Evolutionary conservation across 345 rosid genomes (phyloP).

Genomic region (Salix brachista): DNA sequence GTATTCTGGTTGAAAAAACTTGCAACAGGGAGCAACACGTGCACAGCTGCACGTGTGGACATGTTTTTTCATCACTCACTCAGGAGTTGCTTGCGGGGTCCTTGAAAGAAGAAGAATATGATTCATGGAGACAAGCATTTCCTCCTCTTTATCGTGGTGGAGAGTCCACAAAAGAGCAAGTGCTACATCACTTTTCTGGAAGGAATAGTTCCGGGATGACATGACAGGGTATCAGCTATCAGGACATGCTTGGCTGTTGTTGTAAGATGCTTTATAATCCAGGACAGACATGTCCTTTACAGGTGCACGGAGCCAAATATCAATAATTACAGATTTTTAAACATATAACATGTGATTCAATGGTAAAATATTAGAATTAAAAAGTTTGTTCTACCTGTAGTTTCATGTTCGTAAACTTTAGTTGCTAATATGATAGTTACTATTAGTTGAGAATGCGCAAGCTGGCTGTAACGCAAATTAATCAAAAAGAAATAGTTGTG

Average conservation of each 20-base stretch:
- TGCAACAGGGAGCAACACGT: not conserved
- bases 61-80: conserved; percentile 18
- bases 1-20: not conserved
- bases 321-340: not conserved
- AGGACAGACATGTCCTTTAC: conserved; percentile 17
- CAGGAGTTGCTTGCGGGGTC: conserved; percentile 49
- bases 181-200: conserved; percentile 15
- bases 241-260: conserved; percentile 13
- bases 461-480: accelerated
- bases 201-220: conserved; percentile 21
- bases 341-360: no score
- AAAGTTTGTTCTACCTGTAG: no score
- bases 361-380: no score
- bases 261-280: conserved; percentile 6
- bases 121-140: conserved; percentile 33
- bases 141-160: conserved; percentile 35
- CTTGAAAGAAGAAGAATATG: conserved; percentile 39
- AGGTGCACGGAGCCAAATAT: not conserved
- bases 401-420: no score
- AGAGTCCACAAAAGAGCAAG: conserved; percentile 40
- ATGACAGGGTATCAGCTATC: conserved; percentile 15
- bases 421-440: no score
- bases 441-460: no score
- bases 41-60: conserved; percentile 8
- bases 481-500: not conserved